Evolutionary conservation across 1,284 basidiomycete genomes (phyloP).

Genomic region (Athelia psychrophila): DNA sequence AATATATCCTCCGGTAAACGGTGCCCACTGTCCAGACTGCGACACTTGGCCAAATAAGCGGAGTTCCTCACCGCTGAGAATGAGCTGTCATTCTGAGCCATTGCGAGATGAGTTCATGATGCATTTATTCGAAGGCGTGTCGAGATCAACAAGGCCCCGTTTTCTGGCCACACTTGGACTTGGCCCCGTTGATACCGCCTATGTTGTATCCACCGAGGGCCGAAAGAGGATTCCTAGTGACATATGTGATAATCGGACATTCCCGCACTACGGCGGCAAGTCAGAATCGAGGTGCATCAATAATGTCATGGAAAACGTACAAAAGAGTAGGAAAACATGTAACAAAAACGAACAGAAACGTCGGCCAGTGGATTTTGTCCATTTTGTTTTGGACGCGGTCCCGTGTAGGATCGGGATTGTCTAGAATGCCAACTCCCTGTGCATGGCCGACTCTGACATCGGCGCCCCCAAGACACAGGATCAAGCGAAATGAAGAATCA

Average conservation of each 20-base stretch:
- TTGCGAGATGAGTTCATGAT: slow-evolving; percentile 35
- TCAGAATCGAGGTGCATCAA: background rate
- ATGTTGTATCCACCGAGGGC: slow-evolving; percentile 35
- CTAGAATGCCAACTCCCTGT: slow-evolving; percentile 27
- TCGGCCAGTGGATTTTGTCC: slow-evolving; percentile 30
- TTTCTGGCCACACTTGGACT: slow-evolving; percentile 17
- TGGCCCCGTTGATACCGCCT: slow-evolving; percentile 49
- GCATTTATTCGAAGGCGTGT: slow-evolving; percentile 44
- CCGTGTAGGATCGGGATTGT: slow-evolving; percentile 23
- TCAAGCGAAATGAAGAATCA: slow-evolving; percentile 27
- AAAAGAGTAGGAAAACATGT: slow-evolving; percentile 23
- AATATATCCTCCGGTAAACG: slow-evolving; percentile 12
- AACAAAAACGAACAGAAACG: slow-evolving; percentile 33
- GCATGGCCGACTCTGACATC: slow-evolving; percentile 12
- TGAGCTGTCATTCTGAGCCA: slow-evolving; percentile 40
- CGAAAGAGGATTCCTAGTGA: slow-evolving; percentile 18
- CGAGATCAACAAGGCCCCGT: slow-evolving; percentile 47
- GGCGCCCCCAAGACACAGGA: slow-evolving; percentile 22
- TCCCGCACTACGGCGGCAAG: slow-evolving; percentile 25
- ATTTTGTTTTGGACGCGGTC: slow-evolving; percentile 18
- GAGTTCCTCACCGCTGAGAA: slow-evolving; percentile 69
- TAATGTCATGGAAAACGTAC: slow-evolving; percentile 5
- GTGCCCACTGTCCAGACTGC: slow-evolving; percentile 20
- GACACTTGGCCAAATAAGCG: slow-evolving; percentile 15
- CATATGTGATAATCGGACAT: slow-evolving; percentile 46